phyloP scores from a whole-genome alignment of 352 stramenopile genomes.

The Bremia lactucae region DNA sequence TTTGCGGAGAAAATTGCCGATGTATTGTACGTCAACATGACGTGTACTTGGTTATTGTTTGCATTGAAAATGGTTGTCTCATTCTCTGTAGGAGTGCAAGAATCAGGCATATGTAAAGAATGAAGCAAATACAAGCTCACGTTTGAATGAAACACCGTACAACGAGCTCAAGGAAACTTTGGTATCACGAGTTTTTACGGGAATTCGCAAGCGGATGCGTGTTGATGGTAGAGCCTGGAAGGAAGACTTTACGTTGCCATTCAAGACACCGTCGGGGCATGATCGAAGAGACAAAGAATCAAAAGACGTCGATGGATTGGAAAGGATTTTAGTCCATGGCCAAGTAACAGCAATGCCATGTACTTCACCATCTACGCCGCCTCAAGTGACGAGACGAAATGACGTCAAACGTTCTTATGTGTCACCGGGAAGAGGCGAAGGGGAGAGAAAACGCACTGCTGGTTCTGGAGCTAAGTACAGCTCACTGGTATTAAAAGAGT shows the following conservation, averaged over 20 bases:
- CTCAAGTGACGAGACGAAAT: constrained; percentile 9
- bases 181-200: constrained; percentile 47
- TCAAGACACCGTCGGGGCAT: constrained; percentile 41
- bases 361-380: constrained; percentile 9
- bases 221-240: constrained; percentile 62
- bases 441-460: constrained; percentile 6
- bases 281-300: constrained; percentile 39
- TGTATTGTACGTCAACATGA: constrained; percentile 59
- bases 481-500: constrained; percentile 5
- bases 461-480: background rate
- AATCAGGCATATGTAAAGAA: constrained; percentile 47
- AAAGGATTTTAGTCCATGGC: constrained; percentile 7
- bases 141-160: constrained; percentile 10
- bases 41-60: background rate
- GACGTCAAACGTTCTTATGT: constrained; percentile 9
- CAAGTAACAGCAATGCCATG: constrained; percentile 12
- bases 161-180: constrained; percentile 43
- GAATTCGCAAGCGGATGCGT: constrained; percentile 41
- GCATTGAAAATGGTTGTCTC: constrained; percentile 5
- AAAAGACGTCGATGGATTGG: background rate
- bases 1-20: constrained; percentile 83
- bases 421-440: constrained; percentile 13
- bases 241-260: constrained; percentile 57
- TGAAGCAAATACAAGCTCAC: constrained; percentile 12
- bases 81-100: constrained; percentile 66